Conservation (phyloP, 2,329 filamentous ascomycete genomes). For the Neoarthrinium moseri region DNA sequence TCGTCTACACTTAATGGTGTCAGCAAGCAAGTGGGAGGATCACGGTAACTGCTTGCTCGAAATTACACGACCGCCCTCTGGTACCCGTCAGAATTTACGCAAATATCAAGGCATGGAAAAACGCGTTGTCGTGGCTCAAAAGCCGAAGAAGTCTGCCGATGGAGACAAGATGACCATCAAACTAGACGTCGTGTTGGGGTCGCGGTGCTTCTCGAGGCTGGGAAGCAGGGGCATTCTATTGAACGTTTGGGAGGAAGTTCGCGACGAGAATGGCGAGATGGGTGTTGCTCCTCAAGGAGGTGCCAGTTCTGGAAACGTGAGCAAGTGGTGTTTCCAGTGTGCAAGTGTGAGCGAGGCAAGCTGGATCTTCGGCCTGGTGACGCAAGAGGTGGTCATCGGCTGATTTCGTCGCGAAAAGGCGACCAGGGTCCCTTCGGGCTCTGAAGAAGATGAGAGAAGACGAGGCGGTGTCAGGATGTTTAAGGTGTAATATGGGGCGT, state of each 20-base stretch:
- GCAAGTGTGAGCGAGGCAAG: conserved; percentile 49
- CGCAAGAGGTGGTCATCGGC: conserved; percentile 50
- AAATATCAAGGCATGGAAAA: conserved; percentile 74
- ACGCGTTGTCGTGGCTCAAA: conserved; percentile 74
- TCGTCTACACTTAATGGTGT: conserved; percentile 77
- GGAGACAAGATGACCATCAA: conserved; percentile 17
- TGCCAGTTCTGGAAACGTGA: conserved; percentile 52
- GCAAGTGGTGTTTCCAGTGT: conserved; percentile 65
- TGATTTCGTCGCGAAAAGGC: conserved; percentile 8
- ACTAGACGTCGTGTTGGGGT: conserved; percentile 81
- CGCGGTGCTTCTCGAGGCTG: conserved; percentile 80
- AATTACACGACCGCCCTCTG: conserved; percentile 72
- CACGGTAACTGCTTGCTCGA: conserved; percentile 81
- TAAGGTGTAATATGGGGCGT: neutral
- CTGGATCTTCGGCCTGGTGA: conserved; percentile 56
- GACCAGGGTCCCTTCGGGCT: too few species aligned
- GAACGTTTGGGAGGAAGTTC: conserved; percentile 79
- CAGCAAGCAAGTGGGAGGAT: conserved; percentile 82
- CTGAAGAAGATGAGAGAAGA: too few species aligned
- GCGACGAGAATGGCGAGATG: conserved; percentile 57
- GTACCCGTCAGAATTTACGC: conserved; percentile 56
- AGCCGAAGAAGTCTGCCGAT: conserved; percentile 61
- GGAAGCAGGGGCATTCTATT: conserved; percentile 85
- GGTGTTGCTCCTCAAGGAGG: conserved; percentile 52
- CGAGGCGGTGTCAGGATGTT: neutral